These are phyloP conservation scores for Botryotinia convoluta DNA, from an alignment of 2,329 filamentous ascomycete genomes.

Conservation along the genomic window DNA sequence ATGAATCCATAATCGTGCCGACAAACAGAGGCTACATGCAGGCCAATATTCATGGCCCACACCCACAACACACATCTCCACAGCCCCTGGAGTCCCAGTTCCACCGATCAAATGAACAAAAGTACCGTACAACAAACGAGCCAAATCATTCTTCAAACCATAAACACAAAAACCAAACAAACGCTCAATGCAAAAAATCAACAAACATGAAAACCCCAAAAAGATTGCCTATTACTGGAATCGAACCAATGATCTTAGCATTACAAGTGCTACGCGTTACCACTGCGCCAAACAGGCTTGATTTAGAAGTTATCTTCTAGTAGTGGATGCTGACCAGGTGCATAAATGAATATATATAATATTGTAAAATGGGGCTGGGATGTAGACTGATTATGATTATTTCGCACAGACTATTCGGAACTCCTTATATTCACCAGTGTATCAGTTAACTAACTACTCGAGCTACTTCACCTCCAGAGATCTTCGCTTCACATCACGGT, in stretches of 20 bases:
- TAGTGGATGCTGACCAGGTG: background rate
- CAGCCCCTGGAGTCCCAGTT: background rate
- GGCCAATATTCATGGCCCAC: background rate
- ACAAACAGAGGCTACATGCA: background rate
- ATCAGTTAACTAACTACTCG: background rate
- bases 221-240: constrained; percentile 9
- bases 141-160: background rate
- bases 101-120: background rate
- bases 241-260: constrained; percentile 18
- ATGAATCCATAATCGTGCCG: background rate
- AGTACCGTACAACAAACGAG: background rate
- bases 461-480: background rate
- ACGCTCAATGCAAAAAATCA: background rate
- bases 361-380: background rate
- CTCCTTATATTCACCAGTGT: background rate
- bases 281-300: constrained; percentile 15
- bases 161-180: background rate
- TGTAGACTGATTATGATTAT: no score
- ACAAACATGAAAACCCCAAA: background rate
- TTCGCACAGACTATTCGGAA: no score
- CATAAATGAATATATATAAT: background rate
- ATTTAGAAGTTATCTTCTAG: background rate
- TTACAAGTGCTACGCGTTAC: constrained; percentile 19
- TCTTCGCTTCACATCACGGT: background rate
- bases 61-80: background rate